phyloP scores from a whole-genome alignment of 2,329 filamentous ascomycete genomes.

The Chaetomium sp. region DNA sequence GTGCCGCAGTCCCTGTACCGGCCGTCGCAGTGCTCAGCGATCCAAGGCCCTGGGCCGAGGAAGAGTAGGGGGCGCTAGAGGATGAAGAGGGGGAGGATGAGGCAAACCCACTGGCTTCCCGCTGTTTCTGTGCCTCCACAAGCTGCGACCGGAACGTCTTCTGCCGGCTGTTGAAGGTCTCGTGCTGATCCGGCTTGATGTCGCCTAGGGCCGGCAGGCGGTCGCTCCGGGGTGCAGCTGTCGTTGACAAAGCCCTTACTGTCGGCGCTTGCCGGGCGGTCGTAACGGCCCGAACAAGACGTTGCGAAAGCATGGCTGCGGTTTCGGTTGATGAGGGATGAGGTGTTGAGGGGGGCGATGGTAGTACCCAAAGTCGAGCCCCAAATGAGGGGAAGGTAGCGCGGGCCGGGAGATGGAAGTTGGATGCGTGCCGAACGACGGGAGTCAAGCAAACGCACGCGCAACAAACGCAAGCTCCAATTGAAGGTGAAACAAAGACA shows the following conservation, averaged over 20 bases:
- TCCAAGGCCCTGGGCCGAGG: slow-evolving; percentile 53
- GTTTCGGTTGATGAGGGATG: slow-evolving; percentile 17
- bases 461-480: slow-evolving; percentile 6
- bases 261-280: slow-evolving; percentile 23
- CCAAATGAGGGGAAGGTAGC: slow-evolving; percentile 17
- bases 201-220: slow-evolving; percentile 79
- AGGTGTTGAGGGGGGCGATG: slow-evolving; percentile 16
- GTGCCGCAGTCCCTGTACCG: slow-evolving; percentile 58
- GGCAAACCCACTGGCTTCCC: slow-evolving; percentile 76
- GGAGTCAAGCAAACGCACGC: slow-evolving; percentile 6
- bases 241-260: slow-evolving; percentile 60
- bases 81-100: slow-evolving; percentile 36
- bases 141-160: slow-evolving; percentile 83
- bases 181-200: slow-evolving; percentile 70
- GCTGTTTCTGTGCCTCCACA: slow-evolving; percentile 74
- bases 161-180: slow-evolving; percentile 80
- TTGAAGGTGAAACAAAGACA: slow-evolving; percentile 10
- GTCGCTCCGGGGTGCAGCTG: slow-evolving; percentile 47
- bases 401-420: not conserved
- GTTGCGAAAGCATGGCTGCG: slow-evolving; percentile 52
- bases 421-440: not conserved
- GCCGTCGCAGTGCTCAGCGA: slow-evolving; percentile 57
- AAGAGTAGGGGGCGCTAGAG: slow-evolving; percentile 43
- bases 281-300: slow-evolving; percentile 51
- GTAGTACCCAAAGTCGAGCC: slow-evolving; percentile 12